phyloP scores from a whole-genome alignment of 2,329 filamentous ascomycete genomes.

The Biscogniauxia mediterranea region DNA sequence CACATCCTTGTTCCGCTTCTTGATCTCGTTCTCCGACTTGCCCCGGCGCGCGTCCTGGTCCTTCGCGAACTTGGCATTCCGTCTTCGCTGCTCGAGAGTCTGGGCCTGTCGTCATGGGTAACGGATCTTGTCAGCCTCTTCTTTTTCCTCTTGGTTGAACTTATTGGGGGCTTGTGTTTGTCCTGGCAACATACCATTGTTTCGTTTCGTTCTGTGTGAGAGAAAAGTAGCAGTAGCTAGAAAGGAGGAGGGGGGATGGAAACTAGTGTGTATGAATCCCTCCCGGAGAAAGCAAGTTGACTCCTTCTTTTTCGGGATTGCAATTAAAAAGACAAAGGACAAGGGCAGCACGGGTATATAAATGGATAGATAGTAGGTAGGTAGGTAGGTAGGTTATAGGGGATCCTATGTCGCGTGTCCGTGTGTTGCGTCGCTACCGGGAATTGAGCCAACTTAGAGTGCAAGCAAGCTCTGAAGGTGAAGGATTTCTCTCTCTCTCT shows the following conservation, averaged over 20 bases:
- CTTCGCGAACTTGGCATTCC: slow-evolving; percentile 76
- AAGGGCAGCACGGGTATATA: no score
- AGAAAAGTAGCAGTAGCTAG: background rate
- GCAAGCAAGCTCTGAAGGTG: no score
- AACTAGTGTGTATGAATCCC: background rate
- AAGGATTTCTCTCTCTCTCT: no score
- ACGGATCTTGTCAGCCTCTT: background rate
- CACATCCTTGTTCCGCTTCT: slow-evolving; percentile 57
- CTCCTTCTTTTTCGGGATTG: no score
- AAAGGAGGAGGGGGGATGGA: background rate
- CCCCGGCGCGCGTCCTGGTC: slow-evolving; percentile 72
- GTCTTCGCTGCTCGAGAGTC: slow-evolving; percentile 79
- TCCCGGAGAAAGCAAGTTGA: no score
- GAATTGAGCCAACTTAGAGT: no score
- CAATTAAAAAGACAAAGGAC: no score
- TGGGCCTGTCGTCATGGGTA: slow-evolving; percentile 58
- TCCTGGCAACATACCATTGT: background rate
- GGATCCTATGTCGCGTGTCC: no score
- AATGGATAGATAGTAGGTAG: no score
- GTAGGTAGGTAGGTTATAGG: no score
- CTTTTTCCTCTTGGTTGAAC: background rate
- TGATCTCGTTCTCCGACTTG: slow-evolving; percentile 65
- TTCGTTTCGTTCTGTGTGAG: background rate
- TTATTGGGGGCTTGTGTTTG: no score
- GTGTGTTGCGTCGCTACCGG: no score